Evolutionary conservation across 1,284 basidiomycete species (phyloP), one percentile per base, ranked within the genome.

Genomic region (Pterulicium gracile): DNA sequence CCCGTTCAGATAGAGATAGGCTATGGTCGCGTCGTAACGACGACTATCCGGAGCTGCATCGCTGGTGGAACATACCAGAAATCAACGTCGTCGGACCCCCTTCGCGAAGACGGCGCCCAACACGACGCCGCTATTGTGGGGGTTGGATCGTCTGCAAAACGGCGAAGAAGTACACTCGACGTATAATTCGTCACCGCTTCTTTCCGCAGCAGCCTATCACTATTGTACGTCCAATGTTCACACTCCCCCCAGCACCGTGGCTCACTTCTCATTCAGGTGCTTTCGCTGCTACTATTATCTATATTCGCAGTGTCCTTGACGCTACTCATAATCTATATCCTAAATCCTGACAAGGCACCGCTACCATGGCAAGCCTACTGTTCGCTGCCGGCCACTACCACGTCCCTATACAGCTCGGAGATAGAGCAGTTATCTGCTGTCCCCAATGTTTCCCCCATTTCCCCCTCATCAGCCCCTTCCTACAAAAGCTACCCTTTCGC

Each of bases 291-390:
- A 50, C 64, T 86, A 46, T 72, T 88, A 55, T 76, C 79, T 47
- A 69, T 84, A 48, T 80, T 93, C 56, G 79, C 80, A 49, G 76
- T 89, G 51, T 81, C 80, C 53, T 72, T 88, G 53, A 85, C 88
- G 48, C 77, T 90, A 49, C 70, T 88, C 47, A 75, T 97, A 61
- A 93, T 92, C 60, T 87, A 95, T 63, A 77, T 94, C 52, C 78
- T 97, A 58, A 94, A 97, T 60, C 91, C 93, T 41, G 95, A 98
- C 73, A 97, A 97, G 63, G 85, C 88, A 48, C 85, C 91, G 13
- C 66, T 95, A 22, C 93, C 94, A 39, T 98, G 93, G 92, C 80
- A 92, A 53, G 80, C 83, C 20, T 95, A 95, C 61, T 98, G 95
- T 64, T 76, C 85, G 45, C 67, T 80, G 51, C 73, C 79, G 35